Evolutionary conservation across 129 eudicot species (phyloP).

Genomic region (Tagetes erecta): DNA sequence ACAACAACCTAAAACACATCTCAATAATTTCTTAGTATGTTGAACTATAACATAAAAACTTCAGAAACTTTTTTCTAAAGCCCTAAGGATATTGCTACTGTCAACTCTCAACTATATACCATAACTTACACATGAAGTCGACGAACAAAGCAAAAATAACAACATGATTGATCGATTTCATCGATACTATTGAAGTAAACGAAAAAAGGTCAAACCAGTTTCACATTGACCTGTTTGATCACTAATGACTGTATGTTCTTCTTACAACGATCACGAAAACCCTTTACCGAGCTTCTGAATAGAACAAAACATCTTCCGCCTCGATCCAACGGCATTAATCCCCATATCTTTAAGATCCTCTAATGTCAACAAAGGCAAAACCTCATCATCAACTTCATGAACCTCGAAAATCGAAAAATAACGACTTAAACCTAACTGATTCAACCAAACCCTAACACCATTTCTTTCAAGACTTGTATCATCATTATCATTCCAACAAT

Average conservation of each 20-base stretch:
- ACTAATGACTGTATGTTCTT: background rate
- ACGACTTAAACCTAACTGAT: constrained; percentile 54
- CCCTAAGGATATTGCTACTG: constrained; percentile 12
- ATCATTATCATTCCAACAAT: constrained; percentile 30
- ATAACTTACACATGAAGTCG: constrained; percentile 21
- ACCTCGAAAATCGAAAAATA: constrained; percentile 66
- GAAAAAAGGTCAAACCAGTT: constrained; percentile 31
- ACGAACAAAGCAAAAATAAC: constrained; percentile 14
- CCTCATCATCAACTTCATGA: constrained; percentile 81
- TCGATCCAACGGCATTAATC: constrained; percentile 66
- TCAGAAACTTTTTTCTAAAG: constrained; percentile 1
- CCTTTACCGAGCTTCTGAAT: constrained; percentile 73
- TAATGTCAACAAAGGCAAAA: constrained; percentile 56
- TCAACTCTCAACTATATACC: constrained; percentile 37
- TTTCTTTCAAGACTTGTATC: constrained; percentile 33
- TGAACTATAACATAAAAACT: constrained; percentile 9
- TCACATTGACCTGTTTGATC: constrained; percentile 8
- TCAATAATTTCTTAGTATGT: constrained; percentile 1
- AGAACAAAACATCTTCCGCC: constrained; percentile 64
- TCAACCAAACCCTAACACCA: constrained; percentile 70
- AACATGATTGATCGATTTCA: background rate
- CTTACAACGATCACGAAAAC: constrained; percentile 42
- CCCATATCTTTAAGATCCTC: constrained; percentile 84
- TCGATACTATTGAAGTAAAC: constrained; percentile 29
- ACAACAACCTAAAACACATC: background rate